Base-by-base conservation (phyloP, 345 rosid genomes). In the Hypericum androsaemum region DNA sequence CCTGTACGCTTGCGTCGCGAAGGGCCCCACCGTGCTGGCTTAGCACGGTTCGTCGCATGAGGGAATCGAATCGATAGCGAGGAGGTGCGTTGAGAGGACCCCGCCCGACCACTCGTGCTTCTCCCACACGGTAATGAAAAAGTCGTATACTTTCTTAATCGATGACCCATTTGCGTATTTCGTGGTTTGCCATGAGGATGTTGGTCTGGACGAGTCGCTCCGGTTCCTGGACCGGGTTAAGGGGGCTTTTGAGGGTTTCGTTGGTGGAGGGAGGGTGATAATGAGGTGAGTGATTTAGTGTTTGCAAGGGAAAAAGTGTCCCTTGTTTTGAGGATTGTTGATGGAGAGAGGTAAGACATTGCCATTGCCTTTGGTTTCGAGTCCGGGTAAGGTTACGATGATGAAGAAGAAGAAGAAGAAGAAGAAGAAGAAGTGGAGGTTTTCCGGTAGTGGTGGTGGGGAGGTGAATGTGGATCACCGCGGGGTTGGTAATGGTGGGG, bases 61-160 rank as follows among this genome's bases (percentile, higher is more conserved):
- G 36, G 88, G 74, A 22, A 77, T 92, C 60, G 78, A 63, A 60
- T 54, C 59, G 13, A 41, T 81, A 41, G 96, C 82, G 10, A 63
- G 54, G 14, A 16, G 64, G 71, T 92, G 95, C 76, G 68, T 88
- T 56, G 75, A 75, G 54, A 70, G 61, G 22, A 60, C 96, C 54
- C 98, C 98, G 32, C 76, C 69, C 0, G 54, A 74, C 62, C 98
- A 92, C 77, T 74, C 88, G 7, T 37, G 62, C 50, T 92, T 88
- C 69, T 81, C 84, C 37, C 95, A 88, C 32, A 83, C 98, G 12
- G 69, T 60, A 50, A 56, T 64, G 4, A 22, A 22, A 22, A 22
- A 22, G 32, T 22, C 32, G 2, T 4, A 22, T 4, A 22, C 32
- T 22, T 22, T 22, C 32, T 22, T 22, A 22, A 22, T 22, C 32